phyloP scores from a whole-genome alignment of 1,139 yeast genomes.

The Yamadazyma songkhlaensis region DNA sequence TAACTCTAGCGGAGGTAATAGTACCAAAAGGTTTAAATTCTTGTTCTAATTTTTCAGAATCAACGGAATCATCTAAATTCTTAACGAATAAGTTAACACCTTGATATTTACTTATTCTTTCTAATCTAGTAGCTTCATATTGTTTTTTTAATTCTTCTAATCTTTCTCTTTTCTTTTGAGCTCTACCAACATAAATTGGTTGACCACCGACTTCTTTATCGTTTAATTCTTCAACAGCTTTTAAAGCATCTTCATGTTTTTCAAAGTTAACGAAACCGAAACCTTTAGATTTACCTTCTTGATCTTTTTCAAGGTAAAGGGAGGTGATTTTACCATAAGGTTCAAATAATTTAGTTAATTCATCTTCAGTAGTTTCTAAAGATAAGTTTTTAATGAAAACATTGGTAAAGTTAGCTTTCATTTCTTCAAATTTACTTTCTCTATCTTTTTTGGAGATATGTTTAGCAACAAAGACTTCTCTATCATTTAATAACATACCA shows the following conservation, averaged over 20 bases:
- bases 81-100: conserved; percentile 96
- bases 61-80: conserved; percentile 91
- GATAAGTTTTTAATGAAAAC: conserved; percentile 91
- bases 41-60: conserved; percentile 88
- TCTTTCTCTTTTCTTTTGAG: conserved; percentile 99
- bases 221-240: conserved; percentile 91
- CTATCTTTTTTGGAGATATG: conserved; percentile 94
- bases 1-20: conserved; percentile 94
- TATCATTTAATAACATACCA: conserved; percentile 98
- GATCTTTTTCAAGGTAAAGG: conserved; percentile 75
- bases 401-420: conserved; percentile 93
- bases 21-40: conserved; percentile 92
- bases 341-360: conserved; percentile 70
- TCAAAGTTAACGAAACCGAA: conserved; percentile 95
- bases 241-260: conserved; percentile 80
- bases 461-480: conserved; percentile 94
- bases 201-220: conserved; percentile 84
- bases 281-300: conserved; percentile 89
- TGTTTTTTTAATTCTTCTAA: conserved; percentile 93
- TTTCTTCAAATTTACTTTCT: conserved; percentile 88
- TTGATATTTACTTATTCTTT: conserved; percentile 91
- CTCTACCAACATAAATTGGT: conserved; percentile 94
- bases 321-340: conserved; percentile 84
- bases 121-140: conserved; percentile 90
- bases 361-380: conserved; percentile 66